Evolutionary conservation across 352 stramenopile genomes (phyloP).

Genomic region (Phytophthora sp.): DNA sequence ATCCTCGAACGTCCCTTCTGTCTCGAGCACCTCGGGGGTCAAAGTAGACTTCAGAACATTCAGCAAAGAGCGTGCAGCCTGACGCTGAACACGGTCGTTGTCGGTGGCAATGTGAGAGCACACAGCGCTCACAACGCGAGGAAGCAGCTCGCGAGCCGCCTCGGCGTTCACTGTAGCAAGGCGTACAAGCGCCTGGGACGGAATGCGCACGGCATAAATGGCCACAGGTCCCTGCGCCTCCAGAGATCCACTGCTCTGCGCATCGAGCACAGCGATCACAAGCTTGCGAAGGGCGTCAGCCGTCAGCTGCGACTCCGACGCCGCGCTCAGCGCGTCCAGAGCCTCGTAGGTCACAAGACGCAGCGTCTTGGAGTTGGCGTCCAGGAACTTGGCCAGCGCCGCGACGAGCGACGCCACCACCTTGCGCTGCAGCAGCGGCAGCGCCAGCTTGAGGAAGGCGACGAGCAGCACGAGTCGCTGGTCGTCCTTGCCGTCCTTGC

Average conservation of each 20-base stretch:
- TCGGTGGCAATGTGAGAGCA: slow-evolving; percentile 79
- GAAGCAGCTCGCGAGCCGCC: slow-evolving; percentile 66
- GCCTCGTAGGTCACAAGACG: slow-evolving; percentile 81
- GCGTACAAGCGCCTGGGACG: slow-evolving; percentile 67
- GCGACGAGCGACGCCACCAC: slow-evolving; percentile 81
- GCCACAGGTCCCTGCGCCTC: slow-evolving; percentile 57
- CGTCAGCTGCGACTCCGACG: slow-evolving; percentile 62
- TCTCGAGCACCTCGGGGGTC: slow-evolving; percentile 54
- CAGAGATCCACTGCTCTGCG: slow-evolving; percentile 64
- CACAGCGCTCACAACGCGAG: slow-evolving; percentile 74
- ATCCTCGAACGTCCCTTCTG: slow-evolving; percentile 64
- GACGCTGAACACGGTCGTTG: slow-evolving; percentile 63
- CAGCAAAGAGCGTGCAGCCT: slow-evolving; percentile 67
- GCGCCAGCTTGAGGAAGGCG: slow-evolving; percentile 77
- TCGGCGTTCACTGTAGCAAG: slow-evolving; percentile 64
- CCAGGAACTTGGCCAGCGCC: slow-evolving; percentile 72
- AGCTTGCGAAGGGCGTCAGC: slow-evolving; percentile 73
- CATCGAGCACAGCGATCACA: slow-evolving; percentile 63
- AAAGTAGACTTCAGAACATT: slow-evolving; percentile 68
- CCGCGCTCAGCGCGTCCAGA: slow-evolving; percentile 62
- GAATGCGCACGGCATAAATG: slow-evolving; percentile 70
- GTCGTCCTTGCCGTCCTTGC: slow-evolving; percentile 65
- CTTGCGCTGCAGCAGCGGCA: slow-evolving; percentile 83
- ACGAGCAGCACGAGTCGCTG: slow-evolving; percentile 79
- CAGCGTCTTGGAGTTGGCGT: slow-evolving; percentile 79